These are phyloP conservation scores for Ziziphus jujuba DNA, from an alignment of 306 rosid genomes.

Conservation along the genomic window DNA sequence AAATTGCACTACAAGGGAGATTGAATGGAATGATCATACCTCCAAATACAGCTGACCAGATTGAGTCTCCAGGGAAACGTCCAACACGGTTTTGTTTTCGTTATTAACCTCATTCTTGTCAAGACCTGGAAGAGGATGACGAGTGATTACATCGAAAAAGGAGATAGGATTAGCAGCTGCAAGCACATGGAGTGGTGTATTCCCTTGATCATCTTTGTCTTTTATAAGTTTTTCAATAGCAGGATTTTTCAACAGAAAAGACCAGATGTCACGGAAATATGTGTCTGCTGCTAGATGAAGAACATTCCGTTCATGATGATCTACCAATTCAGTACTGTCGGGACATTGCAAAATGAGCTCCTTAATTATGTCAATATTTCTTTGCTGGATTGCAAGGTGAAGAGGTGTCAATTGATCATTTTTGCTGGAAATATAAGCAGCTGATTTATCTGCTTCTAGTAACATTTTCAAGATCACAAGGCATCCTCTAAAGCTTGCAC, in stretches of 20 bases:
- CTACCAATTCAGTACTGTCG: not conserved
- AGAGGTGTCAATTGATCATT: not conserved
- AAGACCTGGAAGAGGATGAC: too few species aligned
- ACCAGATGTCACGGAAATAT: too few species aligned
- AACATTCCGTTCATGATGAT: not conserved
- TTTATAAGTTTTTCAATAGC: conserved; percentile 1
- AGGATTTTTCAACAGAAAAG: not conserved
- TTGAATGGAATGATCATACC: too few species aligned
- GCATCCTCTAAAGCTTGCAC: too few species aligned
- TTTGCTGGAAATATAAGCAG: not conserved
- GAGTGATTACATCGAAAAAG: too few species aligned
- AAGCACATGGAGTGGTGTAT: not conserved
- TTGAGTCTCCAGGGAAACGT: too few species aligned
- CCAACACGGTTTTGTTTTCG: too few species aligned
- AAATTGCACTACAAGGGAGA: too few species aligned
- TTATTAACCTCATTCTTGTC: too few species aligned
- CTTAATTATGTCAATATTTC: not conserved
- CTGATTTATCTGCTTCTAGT: too few species aligned
- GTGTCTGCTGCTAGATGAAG: not conserved
- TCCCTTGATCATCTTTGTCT: not conserved
- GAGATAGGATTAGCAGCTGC: not conserved
- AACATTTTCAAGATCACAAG: too few species aligned
- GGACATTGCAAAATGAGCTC: not conserved
- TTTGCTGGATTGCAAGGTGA: not conserved
- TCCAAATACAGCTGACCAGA: too few species aligned